These are phyloP conservation scores for Echria macrotheca DNA, from an alignment of 495 filamentous ascomycete species.

Conservation along the genomic window DNA sequence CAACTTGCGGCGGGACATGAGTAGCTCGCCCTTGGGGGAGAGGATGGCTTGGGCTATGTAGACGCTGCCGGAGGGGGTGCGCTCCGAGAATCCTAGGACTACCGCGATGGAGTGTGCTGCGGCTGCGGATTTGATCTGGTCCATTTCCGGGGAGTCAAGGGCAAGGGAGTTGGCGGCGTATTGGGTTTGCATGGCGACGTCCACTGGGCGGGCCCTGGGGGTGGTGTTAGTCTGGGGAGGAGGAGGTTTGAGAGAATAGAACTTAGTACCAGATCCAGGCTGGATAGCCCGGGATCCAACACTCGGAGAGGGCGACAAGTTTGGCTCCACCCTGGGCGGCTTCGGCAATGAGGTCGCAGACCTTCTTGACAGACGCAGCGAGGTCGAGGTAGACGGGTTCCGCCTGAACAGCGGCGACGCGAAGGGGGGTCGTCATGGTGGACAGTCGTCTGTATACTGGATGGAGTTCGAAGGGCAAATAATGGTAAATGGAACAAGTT, in stretches of 20 bases:
- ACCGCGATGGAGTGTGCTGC: slow-evolving; percentile 42
- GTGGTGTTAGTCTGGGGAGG: neutral
- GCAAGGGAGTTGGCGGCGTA: slow-evolving; percentile 38
- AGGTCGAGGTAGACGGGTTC: slow-evolving; percentile 55
- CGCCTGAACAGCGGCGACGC: slow-evolving; percentile 46
- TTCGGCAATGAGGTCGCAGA: slow-evolving; percentile 45
- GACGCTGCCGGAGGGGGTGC: slow-evolving; percentile 35
- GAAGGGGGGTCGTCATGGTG: slow-evolving; percentile 11
- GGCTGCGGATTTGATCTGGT: slow-evolving; percentile 36
- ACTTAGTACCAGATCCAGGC: slow-evolving; percentile 58
- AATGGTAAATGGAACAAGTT: no score
- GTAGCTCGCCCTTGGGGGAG: slow-evolving; percentile 38
- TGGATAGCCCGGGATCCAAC: slow-evolving; percentile 54
- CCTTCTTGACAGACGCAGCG: slow-evolving; percentile 42
- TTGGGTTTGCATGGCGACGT: slow-evolving; percentile 12
- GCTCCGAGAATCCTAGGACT: slow-evolving; percentile 50
- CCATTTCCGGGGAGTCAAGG: slow-evolving; percentile 44
- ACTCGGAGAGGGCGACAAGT: slow-evolving; percentile 52
- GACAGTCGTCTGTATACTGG: no score
- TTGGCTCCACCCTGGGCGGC: slow-evolving; percentile 45
- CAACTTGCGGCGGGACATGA: slow-evolving; percentile 47
- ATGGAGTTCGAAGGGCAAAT: no score
- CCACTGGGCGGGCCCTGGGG: slow-evolving; percentile 10
- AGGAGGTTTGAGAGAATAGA: no score
- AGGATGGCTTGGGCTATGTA: slow-evolving; percentile 57